Conservation (phyloP, 805 yeast genomes). For the Lachancea meyersii region DNA sequence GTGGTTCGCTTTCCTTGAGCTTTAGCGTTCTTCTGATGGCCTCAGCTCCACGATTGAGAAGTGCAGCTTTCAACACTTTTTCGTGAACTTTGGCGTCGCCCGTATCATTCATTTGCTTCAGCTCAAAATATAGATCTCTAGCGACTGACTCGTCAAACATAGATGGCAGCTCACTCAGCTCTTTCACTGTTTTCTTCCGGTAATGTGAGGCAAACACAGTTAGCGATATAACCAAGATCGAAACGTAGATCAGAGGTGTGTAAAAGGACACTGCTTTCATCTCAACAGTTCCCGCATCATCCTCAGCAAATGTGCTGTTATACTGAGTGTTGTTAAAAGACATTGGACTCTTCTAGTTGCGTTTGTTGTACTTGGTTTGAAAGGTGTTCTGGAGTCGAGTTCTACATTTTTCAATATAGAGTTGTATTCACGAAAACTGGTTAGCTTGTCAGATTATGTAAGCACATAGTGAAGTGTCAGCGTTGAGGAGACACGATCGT, state of each 20-base stretch:
- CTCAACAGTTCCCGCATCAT: slow-evolving; percentile 27
- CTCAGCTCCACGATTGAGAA: slow-evolving; percentile 74
- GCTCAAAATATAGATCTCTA: slow-evolving; percentile 53
- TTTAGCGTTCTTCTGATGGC: slow-evolving; percentile 77
- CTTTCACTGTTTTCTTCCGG: slow-evolving; percentile 46
- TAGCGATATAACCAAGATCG: slow-evolving; percentile 58
- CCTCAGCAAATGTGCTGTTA: slow-evolving; percentile 10
- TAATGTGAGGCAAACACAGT: slow-evolving; percentile 64
- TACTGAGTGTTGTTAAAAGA: slow-evolving; percentile 9
- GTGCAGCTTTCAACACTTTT: slow-evolving; percentile 64
- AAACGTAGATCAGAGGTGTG: slow-evolving; percentile 75
- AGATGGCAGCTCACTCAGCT: slow-evolving; percentile 57
- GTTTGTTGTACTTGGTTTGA: no score
- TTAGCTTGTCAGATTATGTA: no score
- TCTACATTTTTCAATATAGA: no score
- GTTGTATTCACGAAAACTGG: no score
- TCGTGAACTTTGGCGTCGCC: slow-evolving; percentile 59
- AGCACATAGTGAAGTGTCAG: no score
- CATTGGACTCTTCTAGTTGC: neutral
- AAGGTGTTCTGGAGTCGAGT: no score
- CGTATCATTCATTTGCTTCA: slow-evolving; percentile 40
- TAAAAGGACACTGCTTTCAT: slow-evolving; percentile 45
- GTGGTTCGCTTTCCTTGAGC: slow-evolving; percentile 70
- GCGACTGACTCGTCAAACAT: slow-evolving; percentile 67
- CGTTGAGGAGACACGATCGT: no score